Conservation (phyloP, 495 filamentous ascomycete genomes). For the Xylaria longipes region DNA sequence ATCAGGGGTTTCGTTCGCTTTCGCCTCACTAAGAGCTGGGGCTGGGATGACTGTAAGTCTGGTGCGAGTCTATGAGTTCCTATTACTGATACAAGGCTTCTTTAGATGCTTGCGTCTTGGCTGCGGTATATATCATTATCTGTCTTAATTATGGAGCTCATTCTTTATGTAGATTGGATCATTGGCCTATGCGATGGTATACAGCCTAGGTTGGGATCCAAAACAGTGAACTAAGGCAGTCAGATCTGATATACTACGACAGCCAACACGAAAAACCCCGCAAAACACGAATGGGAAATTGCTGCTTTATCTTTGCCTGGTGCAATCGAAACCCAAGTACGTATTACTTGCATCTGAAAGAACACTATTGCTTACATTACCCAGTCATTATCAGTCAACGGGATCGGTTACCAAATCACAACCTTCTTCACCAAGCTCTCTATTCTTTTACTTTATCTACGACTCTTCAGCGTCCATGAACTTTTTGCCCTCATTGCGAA, state of each 20-base stretch:
- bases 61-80: not conserved
- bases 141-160: not conserved
- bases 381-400: not conserved
- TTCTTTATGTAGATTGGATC: not conserved
- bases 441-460: not conserved
- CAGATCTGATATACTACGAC: not conserved
- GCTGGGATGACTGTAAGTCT: not conserved
- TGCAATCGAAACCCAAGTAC: not conserved
- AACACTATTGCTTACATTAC: not conserved
- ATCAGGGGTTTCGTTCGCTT: not conserved
- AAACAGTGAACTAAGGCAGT: not conserved
- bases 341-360: not conserved
- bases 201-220: not conserved
- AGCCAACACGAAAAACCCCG: not conserved
- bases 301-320: not conserved
- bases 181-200: not conserved
- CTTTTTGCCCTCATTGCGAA: not conserved
- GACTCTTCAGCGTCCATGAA: not conserved
- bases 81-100: not conserved
- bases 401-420: not conserved
- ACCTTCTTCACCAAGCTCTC: not conserved
- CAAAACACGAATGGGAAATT: not conserved
- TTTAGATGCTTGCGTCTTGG: not conserved
- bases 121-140: not conserved
- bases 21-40: not conserved